These are phyloP conservation scores for Fomes fomentarius DNA, from an alignment of 1,284 basidiomycete genomes.

Conservation along the genomic window DNA sequence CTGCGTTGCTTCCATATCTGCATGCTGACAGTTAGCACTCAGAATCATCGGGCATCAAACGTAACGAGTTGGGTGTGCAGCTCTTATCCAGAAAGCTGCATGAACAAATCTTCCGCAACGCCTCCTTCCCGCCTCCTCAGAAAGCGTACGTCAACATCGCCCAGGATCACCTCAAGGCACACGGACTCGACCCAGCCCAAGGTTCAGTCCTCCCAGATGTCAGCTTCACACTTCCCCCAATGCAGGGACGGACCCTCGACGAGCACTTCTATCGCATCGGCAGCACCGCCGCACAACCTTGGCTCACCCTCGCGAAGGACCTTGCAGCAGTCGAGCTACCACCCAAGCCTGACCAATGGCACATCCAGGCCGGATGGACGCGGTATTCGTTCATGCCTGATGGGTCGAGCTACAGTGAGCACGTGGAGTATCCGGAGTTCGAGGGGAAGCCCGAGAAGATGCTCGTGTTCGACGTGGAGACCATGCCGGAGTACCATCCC, in stretches of 20 bases:
- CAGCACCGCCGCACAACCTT: slow-evolving; percentile 74
- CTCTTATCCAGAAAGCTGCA: slow-evolving; percentile 84
- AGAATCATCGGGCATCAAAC: slow-evolving; percentile 43
- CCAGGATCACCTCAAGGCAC: slow-evolving; percentile 75
- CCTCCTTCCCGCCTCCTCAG: slow-evolving; percentile 66
- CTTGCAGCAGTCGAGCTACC: slow-evolving; percentile 64
- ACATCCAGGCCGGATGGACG: slow-evolving; percentile 87
- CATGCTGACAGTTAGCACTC: no score
- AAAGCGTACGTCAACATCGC: slow-evolving; percentile 74
- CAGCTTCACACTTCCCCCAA: slow-evolving; percentile 80
- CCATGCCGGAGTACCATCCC: slow-evolving; percentile 81
- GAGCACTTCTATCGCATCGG: slow-evolving; percentile 93
- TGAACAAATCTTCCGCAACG: slow-evolving; percentile 81
- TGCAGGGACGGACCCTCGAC: slow-evolving; percentile 84
- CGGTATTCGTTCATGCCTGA: slow-evolving; percentile 73
- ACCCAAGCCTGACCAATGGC: slow-evolving; percentile 74
- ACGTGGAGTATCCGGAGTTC: slow-evolving; percentile 63
- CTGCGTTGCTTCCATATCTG: no score
- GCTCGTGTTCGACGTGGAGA: slow-evolving; percentile 94
- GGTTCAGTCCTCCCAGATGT: slow-evolving; percentile 83
- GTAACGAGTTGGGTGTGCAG: slow-evolving; percentile 92
- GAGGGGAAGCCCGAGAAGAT: slow-evolving; percentile 68
- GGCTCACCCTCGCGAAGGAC: slow-evolving; percentile 73
- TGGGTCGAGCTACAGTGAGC: slow-evolving; percentile 68
- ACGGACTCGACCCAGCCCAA: slow-evolving; percentile 81